Percentiles rank a stretch among this genome's conserved stretches.
Evolutionary conservation across 345 rosid genomes (phyloP).

Genomic region (Moricandia arvensis): DNA sequence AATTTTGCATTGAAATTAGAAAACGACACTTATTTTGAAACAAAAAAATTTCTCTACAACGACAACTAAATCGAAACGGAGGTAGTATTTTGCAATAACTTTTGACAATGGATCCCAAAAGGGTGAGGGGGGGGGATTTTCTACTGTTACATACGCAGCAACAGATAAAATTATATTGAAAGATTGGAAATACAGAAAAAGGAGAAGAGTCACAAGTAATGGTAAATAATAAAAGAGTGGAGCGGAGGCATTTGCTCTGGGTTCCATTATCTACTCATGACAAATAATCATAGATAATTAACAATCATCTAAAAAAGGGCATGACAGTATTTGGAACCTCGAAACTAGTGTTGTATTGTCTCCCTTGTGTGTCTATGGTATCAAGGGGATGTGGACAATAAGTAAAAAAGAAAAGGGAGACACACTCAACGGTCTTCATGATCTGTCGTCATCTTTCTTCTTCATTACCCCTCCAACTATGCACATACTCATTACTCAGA

Average conservation of each 20-base stretch:
- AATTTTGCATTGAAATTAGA: too few species aligned
- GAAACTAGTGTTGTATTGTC: slow-evolving; percentile 16
- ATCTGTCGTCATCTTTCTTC: slow-evolving; percentile 3
- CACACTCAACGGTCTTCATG: slow-evolving; percentile 15
- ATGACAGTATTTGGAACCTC: slow-evolving; percentile 13
- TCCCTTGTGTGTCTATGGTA: background rate
- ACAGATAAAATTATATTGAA: background rate
- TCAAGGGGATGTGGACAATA: slow-evolving; percentile 20
- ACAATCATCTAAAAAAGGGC: background rate
- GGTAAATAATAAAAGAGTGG: background rate
- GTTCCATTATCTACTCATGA: slow-evolving; percentile 10
- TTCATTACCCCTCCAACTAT: background rate
- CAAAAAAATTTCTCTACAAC: too few species aligned
- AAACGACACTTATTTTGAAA: too few species aligned
- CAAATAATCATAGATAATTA: background rate
- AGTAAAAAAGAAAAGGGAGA: slow-evolving; percentile 11
- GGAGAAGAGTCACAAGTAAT: background rate
- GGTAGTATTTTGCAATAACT: background rate
- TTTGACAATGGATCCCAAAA: background rate
- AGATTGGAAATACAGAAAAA: background rate
- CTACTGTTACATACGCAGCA: slow-evolving; percentile 6
- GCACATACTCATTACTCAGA: background rate
- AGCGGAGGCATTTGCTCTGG: slow-evolving; percentile 27
- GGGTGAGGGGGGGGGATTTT: background rate
- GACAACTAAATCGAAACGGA: too few species aligned